Conservation (phyloP, 352 stramenopile species). For the Phytophthora tentaculata region DNA sequence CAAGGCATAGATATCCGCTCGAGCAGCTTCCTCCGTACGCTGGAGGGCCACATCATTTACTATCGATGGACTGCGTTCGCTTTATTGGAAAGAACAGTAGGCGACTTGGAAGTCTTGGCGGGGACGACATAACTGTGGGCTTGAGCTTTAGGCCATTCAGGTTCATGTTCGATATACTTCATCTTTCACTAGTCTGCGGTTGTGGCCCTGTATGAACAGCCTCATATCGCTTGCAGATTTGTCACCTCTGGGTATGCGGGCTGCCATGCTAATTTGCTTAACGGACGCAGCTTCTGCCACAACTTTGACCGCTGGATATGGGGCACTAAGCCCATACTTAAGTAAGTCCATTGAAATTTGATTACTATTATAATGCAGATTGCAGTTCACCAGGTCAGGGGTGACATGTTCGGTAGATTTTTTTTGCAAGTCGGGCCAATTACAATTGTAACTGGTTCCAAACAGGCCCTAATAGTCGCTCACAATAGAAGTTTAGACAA, state of each 20-base stretch:
- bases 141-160: constrained; percentile 58
- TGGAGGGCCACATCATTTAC: constrained; percentile 52
- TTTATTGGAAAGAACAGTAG: constrained; percentile 50
- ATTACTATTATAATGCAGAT: too few relatives aligned
- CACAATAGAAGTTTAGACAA: too few relatives aligned
- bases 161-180: constrained; percentile 42
- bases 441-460: too few relatives aligned
- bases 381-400: too few relatives aligned
- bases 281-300: constrained; percentile 17
- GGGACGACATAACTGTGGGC: constrained; percentile 63
- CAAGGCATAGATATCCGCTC: constrained; percentile 37
- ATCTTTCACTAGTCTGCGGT: constrained; percentile 19
- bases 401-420: too few relatives aligned
- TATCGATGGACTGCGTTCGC: constrained; percentile 53
- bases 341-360: too few relatives aligned
- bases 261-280: constrained; percentile 47
- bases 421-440: too few relatives aligned
- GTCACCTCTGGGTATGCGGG: constrained; percentile 38
- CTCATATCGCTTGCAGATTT: constrained; percentile 50
- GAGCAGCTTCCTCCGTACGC: constrained; percentile 46
- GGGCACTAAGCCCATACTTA: too few relatives aligned
- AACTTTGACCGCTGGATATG: constrained; percentile 33
- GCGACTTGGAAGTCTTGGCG: constrained; percentile 32
- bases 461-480: too few relatives aligned
- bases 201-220: constrained; percentile 32